These are phyloP conservation scores for Leccinum imitatum DNA, from an alignment of 768 basidiomycete genomes.

Conservation along the genomic window DNA sequence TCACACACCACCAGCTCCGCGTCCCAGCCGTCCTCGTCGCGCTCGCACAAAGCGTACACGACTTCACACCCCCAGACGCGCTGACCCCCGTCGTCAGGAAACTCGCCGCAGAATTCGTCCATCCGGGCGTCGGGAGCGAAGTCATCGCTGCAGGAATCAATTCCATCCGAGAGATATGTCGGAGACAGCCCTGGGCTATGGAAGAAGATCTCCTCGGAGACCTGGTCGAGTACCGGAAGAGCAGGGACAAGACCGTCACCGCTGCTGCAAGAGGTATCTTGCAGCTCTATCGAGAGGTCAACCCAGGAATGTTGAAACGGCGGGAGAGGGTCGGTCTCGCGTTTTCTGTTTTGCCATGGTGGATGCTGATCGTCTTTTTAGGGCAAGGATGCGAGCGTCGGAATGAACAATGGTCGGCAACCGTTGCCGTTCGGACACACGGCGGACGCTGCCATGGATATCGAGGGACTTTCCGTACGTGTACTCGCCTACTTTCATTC, in stretches of 20 bases:
- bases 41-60: conserved; percentile 93
- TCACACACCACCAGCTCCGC: conserved; percentile 87
- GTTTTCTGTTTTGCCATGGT: not conserved
- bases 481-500: not conserved
- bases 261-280: conserved; percentile 86
- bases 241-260: conserved; percentile 89
- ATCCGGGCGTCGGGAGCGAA: conserved; percentile 94
- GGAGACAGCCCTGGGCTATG: conserved; percentile 95
- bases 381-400: conserved; percentile 92
- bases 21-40: conserved; percentile 92
- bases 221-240: conserved; percentile 92
- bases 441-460: conserved; percentile 71
- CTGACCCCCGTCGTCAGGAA: conserved; percentile 88
- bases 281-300: conserved; percentile 92
- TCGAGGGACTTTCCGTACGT: conserved; percentile 85
- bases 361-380: conserved; percentile 28
- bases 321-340: conserved; percentile 68
- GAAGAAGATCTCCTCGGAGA: conserved; percentile 92
- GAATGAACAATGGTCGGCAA: conserved; percentile 57
- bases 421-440: conserved; percentile 83
- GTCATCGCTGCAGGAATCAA: conserved; percentile 98
- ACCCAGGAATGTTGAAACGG: conserved; percentile 87
- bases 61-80: conserved; percentile 91
- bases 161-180: conserved; percentile 90
- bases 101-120: conserved; percentile 93